Evolutionary conservation across 2,329 filamentous ascomycete species (phyloP).

Genomic region (Teratosphaeria destructans): DNA sequence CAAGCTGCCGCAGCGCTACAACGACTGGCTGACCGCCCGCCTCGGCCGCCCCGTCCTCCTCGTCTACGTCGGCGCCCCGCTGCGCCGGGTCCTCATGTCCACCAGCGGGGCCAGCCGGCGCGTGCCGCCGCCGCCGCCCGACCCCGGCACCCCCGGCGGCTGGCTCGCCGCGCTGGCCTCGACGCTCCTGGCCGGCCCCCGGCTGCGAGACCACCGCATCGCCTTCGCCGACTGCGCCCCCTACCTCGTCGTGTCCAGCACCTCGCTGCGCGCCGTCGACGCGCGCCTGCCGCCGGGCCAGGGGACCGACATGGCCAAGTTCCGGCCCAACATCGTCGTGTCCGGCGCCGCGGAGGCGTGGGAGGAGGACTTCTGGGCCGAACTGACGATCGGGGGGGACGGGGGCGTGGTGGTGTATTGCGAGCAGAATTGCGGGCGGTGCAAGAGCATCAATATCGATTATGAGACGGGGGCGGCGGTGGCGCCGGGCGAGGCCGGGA

Average conservation of each 20-base stretch:
- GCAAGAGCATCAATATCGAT: constrained; percentile 38
- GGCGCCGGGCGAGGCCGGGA: constrained; percentile 27
- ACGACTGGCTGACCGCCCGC: constrained; percentile 34
- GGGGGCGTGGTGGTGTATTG: constrained; percentile 25
- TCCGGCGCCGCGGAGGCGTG: constrained; percentile 29
- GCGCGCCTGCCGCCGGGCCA: constrained; percentile 25
- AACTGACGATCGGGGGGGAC: constrained; percentile 23
- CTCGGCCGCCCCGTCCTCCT: constrained; percentile 35
- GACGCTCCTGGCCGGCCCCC: not conserved
- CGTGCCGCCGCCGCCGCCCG: too few relatives aligned
- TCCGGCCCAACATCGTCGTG: constrained; percentile 38
- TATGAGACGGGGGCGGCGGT: constrained; percentile 33
- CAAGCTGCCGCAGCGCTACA: constrained; percentile 33
- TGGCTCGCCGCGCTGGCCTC: constrained; percentile 24
- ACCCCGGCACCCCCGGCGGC: constrained; percentile 5
- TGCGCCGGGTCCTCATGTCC: constrained; percentile 31
- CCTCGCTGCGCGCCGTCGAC: constrained; percentile 59
- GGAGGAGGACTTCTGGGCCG: constrained; percentile 39
- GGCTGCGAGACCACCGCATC: constrained; percentile 31
- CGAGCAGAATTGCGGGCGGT: constrained; percentile 37
- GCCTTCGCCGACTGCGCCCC: constrained; percentile 67
- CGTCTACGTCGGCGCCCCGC: constrained; percentile 33
- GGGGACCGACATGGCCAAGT: constrained; percentile 35
- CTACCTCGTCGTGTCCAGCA: constrained; percentile 60
- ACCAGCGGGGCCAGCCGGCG: constrained; percentile 1